Evolutionary conservation across 257 asterid species (phyloP), one percentile per base, ranked within the genome.

Genomic region (Scutellaria baicalensis): DNA sequence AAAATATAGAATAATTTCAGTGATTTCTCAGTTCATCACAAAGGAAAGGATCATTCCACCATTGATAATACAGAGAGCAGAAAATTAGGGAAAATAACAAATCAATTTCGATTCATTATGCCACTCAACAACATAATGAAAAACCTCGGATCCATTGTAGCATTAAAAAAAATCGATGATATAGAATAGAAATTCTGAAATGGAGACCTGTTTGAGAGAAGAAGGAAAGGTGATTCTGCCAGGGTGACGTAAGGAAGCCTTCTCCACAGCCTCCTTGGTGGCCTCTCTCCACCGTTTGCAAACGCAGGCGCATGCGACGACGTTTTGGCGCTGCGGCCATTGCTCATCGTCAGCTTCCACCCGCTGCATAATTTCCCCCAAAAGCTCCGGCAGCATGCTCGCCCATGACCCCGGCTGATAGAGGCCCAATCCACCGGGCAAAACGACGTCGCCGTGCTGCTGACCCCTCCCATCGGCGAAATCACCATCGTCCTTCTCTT

Each of bases 271-370:
- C 44, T 91, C 96, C 49, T 70, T 75, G 11, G 96, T 80, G 20
- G 90, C 91, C 71, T 76, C 88, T 54, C 98, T 87, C 98, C 98
- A 93, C 14, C 77, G 83, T 84, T 85, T 83, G 76, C 98, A 93
- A 8, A 93, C 97, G 78, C 97, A 84, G 61, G 88, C 98, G 56
- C 87, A 87, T 3, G 84, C 88, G 78, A 89, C 97, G 68, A 91
- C 95, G 84, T 75, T 82, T 59, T 68, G 88, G 23, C 97, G 89
- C 47, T 73, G 80, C 38, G 98, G 96, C 94, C 94, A 92, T 51
- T 79, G 49, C 3, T 86, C 95, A 61, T 86, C 96, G 40, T 75
- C 70, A 5, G 86, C 87, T 72, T 92, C 98, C 35, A 87, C 95
- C 43, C 95, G 69, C 77, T 74, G 81, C 70, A 92, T 89, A 27